Evolutionary conservation across 2,329 filamentous ascomycete species (phyloP).

Genomic region (Phaeosphaeria sp.): DNA sequence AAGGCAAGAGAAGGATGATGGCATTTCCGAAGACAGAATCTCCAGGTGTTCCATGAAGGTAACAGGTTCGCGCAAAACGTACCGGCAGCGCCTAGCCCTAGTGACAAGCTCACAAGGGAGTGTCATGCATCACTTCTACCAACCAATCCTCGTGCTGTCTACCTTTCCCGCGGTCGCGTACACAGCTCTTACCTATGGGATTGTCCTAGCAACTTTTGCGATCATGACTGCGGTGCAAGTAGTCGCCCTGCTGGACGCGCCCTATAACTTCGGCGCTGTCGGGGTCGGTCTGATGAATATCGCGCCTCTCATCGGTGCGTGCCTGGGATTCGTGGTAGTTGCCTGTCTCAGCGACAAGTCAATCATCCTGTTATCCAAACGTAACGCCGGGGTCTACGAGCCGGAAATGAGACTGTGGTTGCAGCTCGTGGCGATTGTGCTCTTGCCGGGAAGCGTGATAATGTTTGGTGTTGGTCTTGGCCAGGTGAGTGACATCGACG

Average conservation of each 20-base stretch:
- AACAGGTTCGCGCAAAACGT: slow-evolving; percentile 46
- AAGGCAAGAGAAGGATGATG: background rate
- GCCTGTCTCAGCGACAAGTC: slow-evolving; percentile 25
- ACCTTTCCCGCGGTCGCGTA: slow-evolving; percentile 51
- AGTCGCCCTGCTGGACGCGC: slow-evolving; percentile 45
- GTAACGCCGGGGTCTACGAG: slow-evolving; percentile 52
- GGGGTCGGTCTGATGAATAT: slow-evolving; percentile 51
- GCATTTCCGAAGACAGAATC: background rate
- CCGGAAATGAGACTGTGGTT: slow-evolving; percentile 56
- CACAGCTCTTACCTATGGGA: slow-evolving; percentile 46
- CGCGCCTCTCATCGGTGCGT: slow-evolving; percentile 50
- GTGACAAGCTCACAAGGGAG: slow-evolving; percentile 38
- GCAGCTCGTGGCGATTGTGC: slow-evolving; percentile 39
- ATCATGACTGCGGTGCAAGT: slow-evolving; percentile 49
- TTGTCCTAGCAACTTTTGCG: slow-evolving; percentile 47
- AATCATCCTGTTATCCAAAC: slow-evolving; percentile 44
- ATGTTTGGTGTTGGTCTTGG: slow-evolving; percentile 48
- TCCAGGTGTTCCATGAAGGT: background rate
- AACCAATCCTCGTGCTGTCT: slow-evolving; percentile 47
- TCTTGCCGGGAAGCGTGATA: slow-evolving; percentile 46
- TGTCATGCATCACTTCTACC: slow-evolving; percentile 46
- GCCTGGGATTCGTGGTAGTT: slow-evolving; percentile 34
- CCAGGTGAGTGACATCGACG: slow-evolving; percentile 13
- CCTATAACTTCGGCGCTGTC: slow-evolving; percentile 51
- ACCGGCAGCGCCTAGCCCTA: slow-evolving; percentile 51